Percentiles rank a stretch among this genome's conserved stretches.
Conservation (phyloP, 2,329 filamentous ascomycete genomes). For the Ophiosphaerella narmari region DNA sequence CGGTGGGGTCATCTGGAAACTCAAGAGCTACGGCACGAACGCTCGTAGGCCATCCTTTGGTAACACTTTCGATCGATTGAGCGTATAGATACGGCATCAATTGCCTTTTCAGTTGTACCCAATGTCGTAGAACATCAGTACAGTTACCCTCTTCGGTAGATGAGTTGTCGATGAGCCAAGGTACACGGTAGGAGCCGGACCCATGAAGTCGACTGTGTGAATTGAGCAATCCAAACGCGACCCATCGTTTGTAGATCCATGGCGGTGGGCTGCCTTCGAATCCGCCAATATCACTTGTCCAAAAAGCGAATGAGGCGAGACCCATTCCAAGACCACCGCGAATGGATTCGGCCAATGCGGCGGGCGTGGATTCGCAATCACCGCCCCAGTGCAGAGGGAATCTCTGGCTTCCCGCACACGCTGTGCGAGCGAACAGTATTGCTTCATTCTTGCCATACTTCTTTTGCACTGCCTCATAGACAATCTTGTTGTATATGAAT, state of each 20-base stretch:
- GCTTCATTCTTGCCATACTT: conserved; percentile 57
- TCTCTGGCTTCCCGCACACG: conserved; percentile 69
- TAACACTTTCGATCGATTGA: conserved; percentile 56
- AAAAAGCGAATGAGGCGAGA: conserved; percentile 68
- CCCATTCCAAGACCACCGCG: conserved; percentile 68
- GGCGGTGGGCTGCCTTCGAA: conserved; percentile 71
- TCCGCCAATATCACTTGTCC: conserved; percentile 72
- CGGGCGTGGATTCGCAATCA: conserved; percentile 74
- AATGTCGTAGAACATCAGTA: conserved; percentile 60
- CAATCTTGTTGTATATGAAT: conserved; percentile 72
- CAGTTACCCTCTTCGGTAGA: conserved; percentile 54
- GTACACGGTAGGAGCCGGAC: conserved; percentile 72
- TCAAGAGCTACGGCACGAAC: conserved; percentile 70
- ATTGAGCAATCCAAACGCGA: conserved; percentile 74
- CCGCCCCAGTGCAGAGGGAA: conserved; percentile 72
- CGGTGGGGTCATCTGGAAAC: conserved; percentile 71
- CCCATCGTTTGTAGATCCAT: conserved; percentile 77
- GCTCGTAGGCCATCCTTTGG: conserved; percentile 62
- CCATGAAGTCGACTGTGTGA: conserved; percentile 73
- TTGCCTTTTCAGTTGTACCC: conserved; percentile 58
- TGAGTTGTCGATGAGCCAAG: conserved; percentile 72
- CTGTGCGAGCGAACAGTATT: conserved; percentile 70
- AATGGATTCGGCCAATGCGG: conserved; percentile 73
- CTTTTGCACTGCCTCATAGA: conserved; percentile 68
- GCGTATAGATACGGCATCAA: conserved; percentile 64